Evolutionary conservation across 345 rosid genomes (phyloP), one percentile per base, ranked within the genome.

Genomic region (Angophora floribunda): DNA sequence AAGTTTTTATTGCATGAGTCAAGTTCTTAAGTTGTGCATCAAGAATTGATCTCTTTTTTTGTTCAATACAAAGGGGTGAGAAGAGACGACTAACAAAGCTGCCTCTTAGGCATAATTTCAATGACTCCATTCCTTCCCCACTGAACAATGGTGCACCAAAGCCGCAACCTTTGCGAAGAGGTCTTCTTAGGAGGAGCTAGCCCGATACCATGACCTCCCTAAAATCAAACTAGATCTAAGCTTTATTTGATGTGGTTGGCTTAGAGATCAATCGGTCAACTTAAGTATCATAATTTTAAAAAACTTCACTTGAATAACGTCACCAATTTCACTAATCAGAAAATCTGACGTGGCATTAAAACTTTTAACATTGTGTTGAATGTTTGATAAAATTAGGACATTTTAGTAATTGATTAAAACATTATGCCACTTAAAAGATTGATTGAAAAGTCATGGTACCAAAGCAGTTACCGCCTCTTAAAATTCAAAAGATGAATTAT

Each of bases 381-480:
- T 22, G 6, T 10, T 49, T 17, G 36, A 2, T 36, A 36, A 75
- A 36, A 26, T 36, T 19, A 36, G 13, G 47, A 4, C 14, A 41
- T 13, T 75, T 75, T 75, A 1, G 22, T 10, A 10, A 12, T 14
- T 2, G 7, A 19, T 75, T 36, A 75, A 75, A 9, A 75, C 17
- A 26, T 19, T 19, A 19, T 36, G 22, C 13, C 26, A 6, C 26
- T 36, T 75, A 2, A 75, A 75, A 75, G 49, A 75, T 75, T 6
- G 12, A 75, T 36, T 5, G 26, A 36, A 6, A 36, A 75, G 5
- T 70, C 21, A 70, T 15, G 24, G 82, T 26, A 19, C 24, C 28
- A 3, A 75, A 41, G 49, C 0, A 1, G 19, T 28, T 2, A 1
- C 2, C 14, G 7, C 4, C 49, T 1, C 28, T 41, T 21, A 19